Evolutionary conservation across 208 protist genomes (phyloP), one percentile per base, ranked within the genome.

Genomic region (Tritrichomonas musculus): DNA sequence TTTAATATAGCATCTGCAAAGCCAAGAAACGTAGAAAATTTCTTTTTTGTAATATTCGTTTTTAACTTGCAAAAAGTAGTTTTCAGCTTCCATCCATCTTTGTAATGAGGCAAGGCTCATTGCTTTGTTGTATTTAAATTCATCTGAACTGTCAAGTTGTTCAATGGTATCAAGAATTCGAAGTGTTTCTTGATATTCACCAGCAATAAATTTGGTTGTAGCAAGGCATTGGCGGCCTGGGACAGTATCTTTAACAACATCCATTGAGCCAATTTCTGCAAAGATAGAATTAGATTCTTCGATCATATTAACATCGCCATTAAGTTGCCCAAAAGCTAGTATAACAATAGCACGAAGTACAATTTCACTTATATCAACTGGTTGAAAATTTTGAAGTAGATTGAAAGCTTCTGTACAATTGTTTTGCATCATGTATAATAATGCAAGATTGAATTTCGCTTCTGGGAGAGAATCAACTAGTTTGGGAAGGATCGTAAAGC

Each of bases 71-170:
- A 92, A 25, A n/a, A 92, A 65, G 49, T 57, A 66, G 5, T 36
- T 22, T 66, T 92, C 82, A 41, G 82, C 82, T 82, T 82, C 73
- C 11, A 41, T 41, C 73, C 73, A 82, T 53, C 73, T 82, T 3
- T 20, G 30, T 2, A 82, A 30, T n/a, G n/a, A 20, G 20, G 73
- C 73, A 53, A 82, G 73, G 0, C 14, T 82, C 11, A 82, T 82
- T n/a, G 41, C 73, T 30, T 82, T 82, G 25, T 82, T 82, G 41
- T 82, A 82, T 8, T 82, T 82, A 82, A 82, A 82, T 30, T 82
- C 73, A 30, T 82, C 73, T 82, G 33, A n/a, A 14, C 25, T 30
- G 3, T 50, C 41, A 44, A 82, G 41, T 82, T 82, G 39, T 82
- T 82, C 73, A 36, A 82, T 44, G 11, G 73, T 50, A 47, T 47